Evolutionary conservation across 257 asterid genomes (phyloP), one percentile per base, ranked within the genome.

Genomic region (Phtheirospermum japonicum): DNA sequence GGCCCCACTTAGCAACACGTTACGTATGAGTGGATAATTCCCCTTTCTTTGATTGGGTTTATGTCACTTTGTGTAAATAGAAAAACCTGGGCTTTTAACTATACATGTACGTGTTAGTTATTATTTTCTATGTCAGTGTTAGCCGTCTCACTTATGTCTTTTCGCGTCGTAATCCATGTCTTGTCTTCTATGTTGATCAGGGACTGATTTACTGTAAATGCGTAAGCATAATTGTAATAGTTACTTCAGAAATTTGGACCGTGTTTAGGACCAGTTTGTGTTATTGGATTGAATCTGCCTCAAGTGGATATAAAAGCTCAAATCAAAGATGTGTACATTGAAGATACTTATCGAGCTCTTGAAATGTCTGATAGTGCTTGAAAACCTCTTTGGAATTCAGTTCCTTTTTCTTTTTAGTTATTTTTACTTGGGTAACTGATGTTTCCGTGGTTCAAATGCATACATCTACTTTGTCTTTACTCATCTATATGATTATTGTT

Each of bases 21-120:
- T 16, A n/a, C 5, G 17, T 28, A 7, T 19, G 17, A 43, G 51
- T 70, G 13, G 53, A 45, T 20, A 10, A 10, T 3, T 53, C 31
- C 32, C 16, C 10, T 54, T 43, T 4, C 9, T 59, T 57, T 57
- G 51, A 28, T 12, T 67, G 50, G 40, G 28, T 19, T 34, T 48
- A 56, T 30, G 30, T 0, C 9, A 5, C 8, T 19, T 23, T 28
- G 28, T 16, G 30, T 17, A 23, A 64, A 39, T 32, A 54, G 11
- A 16, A 4, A 46, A 48, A 7, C 1, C 12, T 28, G 17, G n/a
- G n/a, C n/a, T 52, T 2, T 40, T 26, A 2, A 37, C 34, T 26
- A 14, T 31, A 8, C 57, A n/a, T 55, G 26, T 65, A 31, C 43
- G 43, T 36, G 50, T 43, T 43, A 9, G 33, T 42, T 9, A 5